phyloP scores from a whole-genome alignment of 768 basidiomycete genomes.

The Paxillus involutus region DNA sequence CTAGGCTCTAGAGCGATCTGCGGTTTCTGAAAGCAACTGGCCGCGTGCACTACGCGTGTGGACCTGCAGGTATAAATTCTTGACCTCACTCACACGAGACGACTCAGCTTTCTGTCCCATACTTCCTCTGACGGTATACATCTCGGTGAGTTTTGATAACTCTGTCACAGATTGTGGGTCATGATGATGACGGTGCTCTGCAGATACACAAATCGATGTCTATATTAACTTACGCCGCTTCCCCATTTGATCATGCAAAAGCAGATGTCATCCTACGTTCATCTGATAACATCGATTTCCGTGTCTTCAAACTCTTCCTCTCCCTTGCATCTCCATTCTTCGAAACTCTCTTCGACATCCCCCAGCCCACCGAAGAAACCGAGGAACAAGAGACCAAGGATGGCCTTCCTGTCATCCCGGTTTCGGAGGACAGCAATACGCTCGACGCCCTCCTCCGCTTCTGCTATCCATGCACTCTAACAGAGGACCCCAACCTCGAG shows the following conservation, averaged over 20 bases:
- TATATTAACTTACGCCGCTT: conserved; percentile 6
- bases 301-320: too few relatives aligned
- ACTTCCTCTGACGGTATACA: not conserved
- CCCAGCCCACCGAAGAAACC: conserved; percentile 15
- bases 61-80: too few relatives aligned
- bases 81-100: too few relatives aligned
- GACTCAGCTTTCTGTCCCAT: too few relatives aligned
- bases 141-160: not conserved
- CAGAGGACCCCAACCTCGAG: conserved; percentile 20
- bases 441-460: conserved; percentile 23
- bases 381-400: conserved; percentile 13
- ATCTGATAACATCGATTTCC: conserved; percentile 29
- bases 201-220: not conserved
- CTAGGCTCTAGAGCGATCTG: too few relatives aligned
- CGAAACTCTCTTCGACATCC: conserved; percentile 30
- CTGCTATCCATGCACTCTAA: conserved; percentile 24
- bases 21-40: too few relatives aligned
- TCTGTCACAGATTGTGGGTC: too few relatives aligned
- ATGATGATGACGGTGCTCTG: not conserved
- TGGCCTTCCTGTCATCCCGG: conserved; percentile 17
- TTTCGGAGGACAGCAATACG: conserved; percentile 19
- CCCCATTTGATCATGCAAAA: conserved; percentile 21
- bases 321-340: conserved; percentile 36
- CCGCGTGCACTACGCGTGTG: too few relatives aligned
- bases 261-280: conserved; percentile 28